These are phyloP conservation scores for Epicoccum nigrum DNA, from an alignment of 2,329 filamentous ascomycete genomes.

Conservation along the genomic window DNA sequence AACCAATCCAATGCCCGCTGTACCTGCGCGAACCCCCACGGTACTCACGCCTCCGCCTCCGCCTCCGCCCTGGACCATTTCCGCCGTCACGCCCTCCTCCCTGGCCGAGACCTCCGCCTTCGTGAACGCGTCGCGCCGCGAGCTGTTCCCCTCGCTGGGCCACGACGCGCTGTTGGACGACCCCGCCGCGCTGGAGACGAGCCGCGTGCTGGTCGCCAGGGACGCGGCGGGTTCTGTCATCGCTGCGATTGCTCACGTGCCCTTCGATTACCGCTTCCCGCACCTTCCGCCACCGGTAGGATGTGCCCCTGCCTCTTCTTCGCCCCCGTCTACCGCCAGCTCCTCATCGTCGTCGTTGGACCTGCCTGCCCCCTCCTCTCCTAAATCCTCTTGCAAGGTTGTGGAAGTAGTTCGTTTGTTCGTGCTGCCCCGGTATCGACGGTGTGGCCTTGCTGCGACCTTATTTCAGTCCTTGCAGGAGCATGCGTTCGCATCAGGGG, in stretches of 20 bases:
- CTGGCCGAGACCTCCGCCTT: slow-evolving; percentile 6
- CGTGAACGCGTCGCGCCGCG: slow-evolving; percentile 13
- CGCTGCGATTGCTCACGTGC: slow-evolving; percentile 1
- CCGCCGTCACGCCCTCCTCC: slow-evolving; percentile 1
- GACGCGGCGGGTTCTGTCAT: background rate
- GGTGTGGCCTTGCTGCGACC: slow-evolving; percentile 16
- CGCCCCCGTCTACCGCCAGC: background rate
- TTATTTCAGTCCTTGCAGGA: slow-evolving; percentile 11
- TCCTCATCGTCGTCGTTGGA: slow-evolving; percentile 4
- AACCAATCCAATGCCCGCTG: slow-evolving; percentile 4
- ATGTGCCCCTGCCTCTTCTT: accelerated
- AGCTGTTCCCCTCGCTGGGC: slow-evolving; percentile 12
- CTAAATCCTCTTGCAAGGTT: background rate
- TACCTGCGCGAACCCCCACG: background rate
- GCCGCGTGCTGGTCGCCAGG: slow-evolving; percentile 1
- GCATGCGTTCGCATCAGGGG: slow-evolving; percentile 3
- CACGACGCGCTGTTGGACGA: slow-evolving; percentile 4
- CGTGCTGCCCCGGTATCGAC: slow-evolving; percentile 16
- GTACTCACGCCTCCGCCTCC: background rate
- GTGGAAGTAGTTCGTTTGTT: slow-evolving; percentile 24
- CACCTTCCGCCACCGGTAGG: slow-evolving; percentile 1
- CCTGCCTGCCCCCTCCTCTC: background rate
- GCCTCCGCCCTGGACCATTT: slow-evolving; percentile 7
- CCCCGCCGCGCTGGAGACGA: background rate
- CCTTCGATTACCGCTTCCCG: slow-evolving; percentile 12